These are phyloP conservation scores for Boletellus ananiceps DNA, from an alignment of 768 basidiomycete genomes.

Conservation along the genomic window DNA sequence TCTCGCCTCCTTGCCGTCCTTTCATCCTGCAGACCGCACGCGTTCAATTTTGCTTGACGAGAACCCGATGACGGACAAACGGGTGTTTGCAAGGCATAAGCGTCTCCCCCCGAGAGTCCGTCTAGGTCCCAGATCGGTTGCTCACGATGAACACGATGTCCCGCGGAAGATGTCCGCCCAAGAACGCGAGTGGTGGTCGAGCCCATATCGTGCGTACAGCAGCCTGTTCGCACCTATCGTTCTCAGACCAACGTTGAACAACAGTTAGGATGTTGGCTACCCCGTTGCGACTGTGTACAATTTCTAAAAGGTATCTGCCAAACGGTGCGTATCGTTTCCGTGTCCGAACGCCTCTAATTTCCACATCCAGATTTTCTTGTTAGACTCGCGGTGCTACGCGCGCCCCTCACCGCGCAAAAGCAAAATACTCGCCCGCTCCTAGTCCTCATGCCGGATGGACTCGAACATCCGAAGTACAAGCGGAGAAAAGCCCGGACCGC, in stretches of 20 bases:
- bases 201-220: conserved; percentile 60
- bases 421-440: conserved; percentile 26
- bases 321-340: conserved; percentile 38
- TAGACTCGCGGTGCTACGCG: conserved; percentile 49
- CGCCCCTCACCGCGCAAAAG: conserved; percentile 35
- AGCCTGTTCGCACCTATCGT: background rate
- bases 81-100: conserved; percentile 53
- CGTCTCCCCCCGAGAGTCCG: conserved; percentile 46
- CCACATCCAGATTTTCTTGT: conserved; percentile 55
- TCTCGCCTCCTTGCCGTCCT: conserved; percentile 37
- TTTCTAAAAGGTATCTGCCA: conserved; percentile 51
- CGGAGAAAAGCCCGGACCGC: conserved; percentile 42
- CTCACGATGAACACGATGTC: conserved; percentile 27
- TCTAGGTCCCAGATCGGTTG: conserved; percentile 27
- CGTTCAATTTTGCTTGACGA: conserved; percentile 61
- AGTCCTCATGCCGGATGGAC: conserved; percentile 50
- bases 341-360: background rate
- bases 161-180: conserved; percentile 57
- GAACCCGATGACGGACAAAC: conserved; percentile 53
- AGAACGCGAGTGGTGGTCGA: conserved; percentile 67
- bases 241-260: background rate
- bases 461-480: conserved; percentile 62
- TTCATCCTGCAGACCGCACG: conserved; percentile 39
- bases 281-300: conserved; percentile 53
- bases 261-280: conserved; percentile 69